Base-by-base conservation (phyloP, 352 stramenopile species). In the Plasmopara viticola region DNA sequence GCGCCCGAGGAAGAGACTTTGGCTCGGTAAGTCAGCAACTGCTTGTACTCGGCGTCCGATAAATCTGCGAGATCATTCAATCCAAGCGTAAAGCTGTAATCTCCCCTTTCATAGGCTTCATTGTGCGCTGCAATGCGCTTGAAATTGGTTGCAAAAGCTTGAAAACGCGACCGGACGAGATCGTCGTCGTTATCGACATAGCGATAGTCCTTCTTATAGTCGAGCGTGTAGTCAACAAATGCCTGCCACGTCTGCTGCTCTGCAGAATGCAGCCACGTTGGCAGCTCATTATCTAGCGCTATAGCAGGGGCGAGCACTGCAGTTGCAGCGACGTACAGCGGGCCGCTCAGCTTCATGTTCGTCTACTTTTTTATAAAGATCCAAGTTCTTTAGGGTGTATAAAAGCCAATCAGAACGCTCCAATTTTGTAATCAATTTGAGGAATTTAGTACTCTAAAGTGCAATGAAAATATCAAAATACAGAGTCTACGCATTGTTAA, bases 181-280 rank as follows among this genome's bases (percentile, higher is more conserved):
- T 44, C 57, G 42, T 78, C 34, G 15, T 72, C 58, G 53, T 84
- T 82, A 18, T 48, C 41, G 15, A 64, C 49, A 15, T 46, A 59
- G 48, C 66, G 65, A 34, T 84, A 84, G 43, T 61, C 51, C 51
- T 84, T 84, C 35, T 71, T 51, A 46, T 60, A 80, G 53, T 82
- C 70, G 34, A 79, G 60, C 6, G 70, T 70, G 54, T 84, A 82
- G 47, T 82, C 66, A 15, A 84, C 66, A 42, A 84, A 84, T 14
- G 54, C 39, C 25, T 72, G 61, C 73, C 73, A 84, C 46, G 44
- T 59, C 39, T 59, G 44, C 44, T 70, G 69, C 44, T 76, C 42
- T 2, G 47, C 40, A 4, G 45, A 13, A 41, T 9, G 44, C 6
- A 70, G 18, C 0, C 35, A 58, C 38, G 45, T 56, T 2, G 62